Conservation (phyloP, 1,139 yeast genomes). For the Magnusiomyces magnusii region DNA sequence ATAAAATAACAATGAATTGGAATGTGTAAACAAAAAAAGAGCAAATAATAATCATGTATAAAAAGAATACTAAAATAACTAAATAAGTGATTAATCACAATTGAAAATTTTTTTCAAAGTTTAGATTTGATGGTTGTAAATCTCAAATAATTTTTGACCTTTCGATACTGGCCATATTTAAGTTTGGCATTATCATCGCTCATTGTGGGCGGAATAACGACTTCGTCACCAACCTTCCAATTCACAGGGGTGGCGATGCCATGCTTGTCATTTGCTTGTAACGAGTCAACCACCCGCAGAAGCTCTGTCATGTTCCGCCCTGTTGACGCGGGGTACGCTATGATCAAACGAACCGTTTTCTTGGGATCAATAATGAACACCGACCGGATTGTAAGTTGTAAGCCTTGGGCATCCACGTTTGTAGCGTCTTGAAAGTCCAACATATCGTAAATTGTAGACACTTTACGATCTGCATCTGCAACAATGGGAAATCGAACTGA, state of each 20-base stretch:
- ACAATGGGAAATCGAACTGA: constrained; percentile 66
- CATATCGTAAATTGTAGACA: constrained; percentile 69
- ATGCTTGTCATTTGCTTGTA: constrained; percentile 66
- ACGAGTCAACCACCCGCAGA: constrained; percentile 69
- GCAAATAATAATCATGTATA: no score
- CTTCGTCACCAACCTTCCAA: constrained; percentile 85
- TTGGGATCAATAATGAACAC: constrained; percentile 77
- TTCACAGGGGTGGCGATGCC: constrained; percentile 76
- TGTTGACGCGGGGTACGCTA: constrained; percentile 77
- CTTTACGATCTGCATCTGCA: constrained; percentile 66
- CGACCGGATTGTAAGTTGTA: constrained; percentile 67
- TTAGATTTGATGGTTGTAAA: constrained; percentile 33
- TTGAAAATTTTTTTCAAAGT: no score
- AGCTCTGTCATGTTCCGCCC: constrained; percentile 89
- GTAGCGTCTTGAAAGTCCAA: constrained; percentile 60
- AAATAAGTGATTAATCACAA: no score
- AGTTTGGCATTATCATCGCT: constrained; percentile 64
- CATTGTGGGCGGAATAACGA: constrained; percentile 69
- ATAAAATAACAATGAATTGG: no score
- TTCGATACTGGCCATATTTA: constrained; percentile 66
- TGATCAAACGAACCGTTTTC: constrained; percentile 62
- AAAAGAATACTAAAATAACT: no score
- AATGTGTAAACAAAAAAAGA: no score
- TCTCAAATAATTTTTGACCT: constrained; percentile 71
- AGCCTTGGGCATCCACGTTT: constrained; percentile 51